Conservation (phyloP, 1,284 basidiomycete genomes). For the Naganishia albida region DNA sequence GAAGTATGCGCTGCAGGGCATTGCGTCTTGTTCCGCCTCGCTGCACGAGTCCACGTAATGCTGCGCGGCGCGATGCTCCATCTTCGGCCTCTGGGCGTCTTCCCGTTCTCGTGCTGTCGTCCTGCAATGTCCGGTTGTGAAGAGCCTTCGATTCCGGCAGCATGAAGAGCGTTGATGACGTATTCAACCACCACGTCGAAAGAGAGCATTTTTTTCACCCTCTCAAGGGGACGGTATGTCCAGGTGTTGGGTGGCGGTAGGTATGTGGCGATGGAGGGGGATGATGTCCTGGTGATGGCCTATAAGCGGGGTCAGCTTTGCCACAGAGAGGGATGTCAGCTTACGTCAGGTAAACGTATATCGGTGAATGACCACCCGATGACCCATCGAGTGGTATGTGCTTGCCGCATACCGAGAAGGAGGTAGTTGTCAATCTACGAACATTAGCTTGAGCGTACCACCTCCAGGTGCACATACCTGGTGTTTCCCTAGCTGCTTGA, state of each 20-base stretch:
- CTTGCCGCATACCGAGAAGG: constrained; percentile 77
- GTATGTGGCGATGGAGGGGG: constrained; percentile 60
- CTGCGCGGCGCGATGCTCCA: constrained; percentile 54
- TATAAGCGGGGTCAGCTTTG: constrained; percentile 19
- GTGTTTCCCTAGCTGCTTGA: constrained; percentile 60
- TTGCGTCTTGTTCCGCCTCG: constrained; percentile 58
- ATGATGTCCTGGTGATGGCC: constrained; percentile 57
- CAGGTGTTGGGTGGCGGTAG: constrained; percentile 54
- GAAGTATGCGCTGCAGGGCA: constrained; percentile 43
- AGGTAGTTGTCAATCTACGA: constrained; percentile 80
- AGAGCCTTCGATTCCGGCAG: background rate
- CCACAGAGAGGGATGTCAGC: constrained; percentile 7
- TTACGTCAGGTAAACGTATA: constrained; percentile 64
- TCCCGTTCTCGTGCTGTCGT: background rate
- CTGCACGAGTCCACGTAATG: constrained; percentile 75
- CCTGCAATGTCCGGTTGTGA: background rate
- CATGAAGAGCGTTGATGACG: constrained; percentile 6
- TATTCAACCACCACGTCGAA: constrained; percentile 14
- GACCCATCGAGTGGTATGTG: constrained; percentile 83
- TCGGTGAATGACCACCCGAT: constrained; percentile 77
- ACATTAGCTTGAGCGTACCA: background rate
- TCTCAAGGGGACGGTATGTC: constrained; percentile 32
- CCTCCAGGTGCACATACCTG: constrained; percentile 56
- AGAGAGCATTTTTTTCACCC: constrained; percentile 33
- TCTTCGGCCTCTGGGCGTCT: too few relatives aligned